Evolutionary conservation across 108 stramenopile genomes (phyloP).

Genomic region (Stephanodiscus minutulus): DNA sequence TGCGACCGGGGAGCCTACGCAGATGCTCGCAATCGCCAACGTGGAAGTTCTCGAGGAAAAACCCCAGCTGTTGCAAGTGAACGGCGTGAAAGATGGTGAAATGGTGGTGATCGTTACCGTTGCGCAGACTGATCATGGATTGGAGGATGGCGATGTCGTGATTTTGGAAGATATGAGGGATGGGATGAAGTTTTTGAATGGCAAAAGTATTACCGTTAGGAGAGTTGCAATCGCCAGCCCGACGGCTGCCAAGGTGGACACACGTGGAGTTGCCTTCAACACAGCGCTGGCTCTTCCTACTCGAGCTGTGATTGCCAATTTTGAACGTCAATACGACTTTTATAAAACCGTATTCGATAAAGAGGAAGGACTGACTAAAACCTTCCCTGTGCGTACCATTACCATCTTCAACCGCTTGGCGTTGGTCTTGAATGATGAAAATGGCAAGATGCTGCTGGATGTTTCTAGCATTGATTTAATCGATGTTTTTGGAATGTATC

Average conservation of each 20-base stretch:
- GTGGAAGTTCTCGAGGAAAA: slow-evolving; percentile 48
- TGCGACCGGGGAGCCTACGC: slow-evolving; percentile 56
- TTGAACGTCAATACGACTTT: slow-evolving; percentile 55
- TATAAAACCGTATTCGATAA: slow-evolving; percentile 43
- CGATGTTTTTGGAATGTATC: slow-evolving; percentile 38
- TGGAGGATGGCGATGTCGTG: slow-evolving; percentile 55
- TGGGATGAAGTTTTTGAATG: slow-evolving; percentile 43
- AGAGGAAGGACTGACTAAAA: slow-evolving; percentile 37
- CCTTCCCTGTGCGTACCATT: slow-evolving; percentile 51
- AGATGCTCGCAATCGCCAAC: slow-evolving; percentile 50
- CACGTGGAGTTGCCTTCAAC: slow-evolving; percentile 52
- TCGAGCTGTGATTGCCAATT: slow-evolving; percentile 43
- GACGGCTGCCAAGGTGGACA: slow-evolving; percentile 57
- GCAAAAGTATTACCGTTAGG: slow-evolving; percentile 46
- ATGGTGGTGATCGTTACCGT: slow-evolving; percentile 54
- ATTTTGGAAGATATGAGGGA: slow-evolving; percentile 57
- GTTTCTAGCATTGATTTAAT: slow-evolving; percentile 24
- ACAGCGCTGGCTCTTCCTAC: slow-evolving; percentile 50
- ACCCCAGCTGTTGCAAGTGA: slow-evolving; percentile 44
- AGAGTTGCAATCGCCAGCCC: slow-evolving; percentile 56
- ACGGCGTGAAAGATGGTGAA: slow-evolving; percentile 49
- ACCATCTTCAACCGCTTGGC: slow-evolving; percentile 63
- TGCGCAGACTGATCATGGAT: slow-evolving; percentile 53
- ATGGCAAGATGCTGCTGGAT: slow-evolving; percentile 22
- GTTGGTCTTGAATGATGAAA: slow-evolving; percentile 49